Evolutionary conservation across 116 monocot species (phyloP).

Genomic region (Iris pallida): DNA sequence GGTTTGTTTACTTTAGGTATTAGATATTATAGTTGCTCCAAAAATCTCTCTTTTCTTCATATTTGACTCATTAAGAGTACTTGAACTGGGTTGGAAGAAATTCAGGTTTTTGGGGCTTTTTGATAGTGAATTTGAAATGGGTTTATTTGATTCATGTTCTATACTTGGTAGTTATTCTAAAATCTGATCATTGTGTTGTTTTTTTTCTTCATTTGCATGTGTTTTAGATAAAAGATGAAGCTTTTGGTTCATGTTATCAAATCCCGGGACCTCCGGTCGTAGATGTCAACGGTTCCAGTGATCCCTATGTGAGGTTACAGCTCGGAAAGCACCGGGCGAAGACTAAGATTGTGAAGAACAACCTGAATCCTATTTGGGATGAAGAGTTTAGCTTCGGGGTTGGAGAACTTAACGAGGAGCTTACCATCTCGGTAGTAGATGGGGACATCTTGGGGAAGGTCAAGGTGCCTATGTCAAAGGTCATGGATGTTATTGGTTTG

Average conservation of each 20-base stretch:
- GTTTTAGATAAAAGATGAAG: no score
- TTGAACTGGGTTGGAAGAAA: no score
- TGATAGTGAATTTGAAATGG: no score
- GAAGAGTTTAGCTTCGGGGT: constrained; percentile 73
- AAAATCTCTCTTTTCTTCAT: no score
- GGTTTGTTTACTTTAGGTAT: no score
- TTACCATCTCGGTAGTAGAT: constrained; percentile 54
- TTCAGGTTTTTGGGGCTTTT: no score
- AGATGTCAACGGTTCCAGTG: constrained; percentile 66
- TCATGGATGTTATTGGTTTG: constrained; percentile 6
- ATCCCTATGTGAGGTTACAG: constrained; percentile 73
- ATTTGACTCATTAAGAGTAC: no score
- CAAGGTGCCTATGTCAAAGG: constrained; percentile 24
- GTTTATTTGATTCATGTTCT: no score
- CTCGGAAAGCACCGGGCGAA: constrained; percentile 60
- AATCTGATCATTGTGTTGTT: no score
- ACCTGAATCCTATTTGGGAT: constrained; percentile 68
- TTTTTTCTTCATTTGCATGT: no score
- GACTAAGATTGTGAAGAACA: constrained; percentile 64
- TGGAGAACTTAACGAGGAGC: constrained; percentile 58
- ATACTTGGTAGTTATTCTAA: no score
- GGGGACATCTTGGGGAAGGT: constrained; percentile 73
- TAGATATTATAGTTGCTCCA: no score
- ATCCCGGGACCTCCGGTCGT: constrained; percentile 61
- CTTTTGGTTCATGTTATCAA: constrained; percentile 65